Evolutionary conservation across 371 early-diverging fungal genomes (phyloP).

Genomic region (Entomophthora muscae): DNA sequence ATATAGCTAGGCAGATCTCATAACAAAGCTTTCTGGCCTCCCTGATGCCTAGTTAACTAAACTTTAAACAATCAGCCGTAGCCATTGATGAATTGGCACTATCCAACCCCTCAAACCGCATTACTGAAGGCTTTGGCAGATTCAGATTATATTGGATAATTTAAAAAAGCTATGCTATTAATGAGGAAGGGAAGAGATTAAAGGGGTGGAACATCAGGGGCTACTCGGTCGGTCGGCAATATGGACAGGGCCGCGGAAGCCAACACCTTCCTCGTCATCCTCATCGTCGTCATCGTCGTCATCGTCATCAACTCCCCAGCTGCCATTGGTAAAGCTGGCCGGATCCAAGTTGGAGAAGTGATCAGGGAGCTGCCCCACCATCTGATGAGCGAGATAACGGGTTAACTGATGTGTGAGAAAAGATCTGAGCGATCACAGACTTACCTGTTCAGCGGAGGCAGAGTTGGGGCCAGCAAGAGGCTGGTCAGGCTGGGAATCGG

Average conservation of each 20-base stretch:
- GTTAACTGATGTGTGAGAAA: constrained; percentile 31
- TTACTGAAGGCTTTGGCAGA: too few species aligned
- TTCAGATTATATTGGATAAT: too few species aligned
- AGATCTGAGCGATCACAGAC: background rate
- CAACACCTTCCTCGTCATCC: constrained; percentile 7
- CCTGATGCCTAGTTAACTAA: too few species aligned
- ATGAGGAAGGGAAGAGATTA: too few species aligned
- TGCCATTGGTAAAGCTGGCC: constrained; percentile 10
- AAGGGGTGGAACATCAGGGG: too few species aligned
- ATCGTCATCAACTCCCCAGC: constrained; percentile 8
- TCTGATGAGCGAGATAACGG: constrained; percentile 41
- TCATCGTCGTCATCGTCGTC: constrained; percentile 11
- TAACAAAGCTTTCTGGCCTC: too few species aligned
- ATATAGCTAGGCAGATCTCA: too few species aligned
- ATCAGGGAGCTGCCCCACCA: constrained; percentile 39
- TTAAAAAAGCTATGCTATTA: too few species aligned
- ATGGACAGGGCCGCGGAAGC: background rate
- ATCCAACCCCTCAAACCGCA: too few species aligned
- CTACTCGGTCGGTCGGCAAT: background rate
- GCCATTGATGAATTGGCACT: too few species aligned
- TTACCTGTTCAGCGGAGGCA: constrained; percentile 29
- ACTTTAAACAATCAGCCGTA: too few species aligned
- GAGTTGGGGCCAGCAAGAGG: constrained; percentile 21
- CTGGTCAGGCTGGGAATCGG: constrained; percentile 11
- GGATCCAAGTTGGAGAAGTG: constrained; percentile 24